Percentiles rank a stretch among this genome's conserved stretches.
phyloP scores from a whole-genome alignment of 495 filamentous ascomycete genomes.

The Penicillium soppii region DNA sequence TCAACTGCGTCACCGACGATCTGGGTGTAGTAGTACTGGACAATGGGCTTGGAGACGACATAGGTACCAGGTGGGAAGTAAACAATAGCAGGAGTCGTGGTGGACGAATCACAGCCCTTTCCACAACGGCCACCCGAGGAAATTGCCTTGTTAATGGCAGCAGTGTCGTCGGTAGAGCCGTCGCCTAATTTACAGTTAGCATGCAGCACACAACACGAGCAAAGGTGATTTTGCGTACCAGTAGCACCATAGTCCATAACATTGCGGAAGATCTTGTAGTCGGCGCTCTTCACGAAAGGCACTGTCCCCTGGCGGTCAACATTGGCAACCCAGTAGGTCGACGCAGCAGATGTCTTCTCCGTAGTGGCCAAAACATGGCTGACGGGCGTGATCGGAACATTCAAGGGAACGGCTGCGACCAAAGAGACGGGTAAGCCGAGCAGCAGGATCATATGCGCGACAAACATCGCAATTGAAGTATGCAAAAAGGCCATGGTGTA shows the following conservation, averaged over 20 bases:
- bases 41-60: conserved; percentile 63
- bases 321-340: conserved; percentile 70
- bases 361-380: conserved; percentile 11
- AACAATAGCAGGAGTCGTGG: conserved; percentile 69
- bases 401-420: conserved; percentile 42
- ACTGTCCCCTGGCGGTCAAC: conserved; percentile 70
- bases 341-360: conserved; percentile 19
- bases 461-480: conserved; percentile 29
- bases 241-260: conserved; percentile 81
- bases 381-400: conserved; percentile 33
- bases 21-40: conserved; percentile 79
- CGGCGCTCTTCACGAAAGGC: conserved; percentile 55
- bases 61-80: conserved; percentile 84
- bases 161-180: conserved; percentile 80
- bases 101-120: conserved; percentile 76
- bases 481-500: conserved; percentile 29
- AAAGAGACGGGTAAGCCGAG: conserved; percentile 36
- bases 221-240: conserved; percentile 45
- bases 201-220: neutral
- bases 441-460: conserved; percentile 39
- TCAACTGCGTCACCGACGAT: conserved; percentile 71
- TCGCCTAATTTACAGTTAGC: conserved; percentile 52
- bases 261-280: conserved; percentile 81
- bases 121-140: conserved; percentile 74
- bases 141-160: conserved; percentile 86